Evolutionary conservation across 2,329 filamentous ascomycete genomes (phyloP).

Genomic region (Ilyonectria destructans): DNA sequence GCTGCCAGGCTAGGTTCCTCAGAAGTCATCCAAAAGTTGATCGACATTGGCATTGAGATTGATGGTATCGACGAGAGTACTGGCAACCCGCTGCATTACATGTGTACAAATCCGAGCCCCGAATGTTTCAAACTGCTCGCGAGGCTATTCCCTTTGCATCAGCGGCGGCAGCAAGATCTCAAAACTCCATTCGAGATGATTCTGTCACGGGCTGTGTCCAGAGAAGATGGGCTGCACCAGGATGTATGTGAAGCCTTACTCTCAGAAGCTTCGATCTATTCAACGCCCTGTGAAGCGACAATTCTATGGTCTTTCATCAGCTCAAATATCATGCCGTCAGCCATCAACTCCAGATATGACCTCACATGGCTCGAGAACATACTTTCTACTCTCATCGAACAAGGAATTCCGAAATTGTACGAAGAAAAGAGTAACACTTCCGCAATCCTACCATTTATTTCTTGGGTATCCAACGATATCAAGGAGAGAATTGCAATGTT

Average conservation of each 20-base stretch:
- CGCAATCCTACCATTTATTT: neutral
- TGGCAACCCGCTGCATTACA: constrained; percentile 11
- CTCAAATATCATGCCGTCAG: neutral
- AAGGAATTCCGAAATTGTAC: neutral
- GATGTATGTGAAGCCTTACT: neutral
- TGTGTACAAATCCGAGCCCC: neutral
- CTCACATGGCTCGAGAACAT: neutral
- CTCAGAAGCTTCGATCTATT: neutral
- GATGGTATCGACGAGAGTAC: constrained; percentile 1
- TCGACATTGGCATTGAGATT: neutral
- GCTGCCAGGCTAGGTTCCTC: neutral
- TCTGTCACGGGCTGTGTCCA: neutral
- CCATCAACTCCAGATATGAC: accelerated
- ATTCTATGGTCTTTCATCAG: neutral
- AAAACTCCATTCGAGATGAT: constrained; percentile 9
- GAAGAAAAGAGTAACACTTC: neutral
- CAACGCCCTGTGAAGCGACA: neutral
- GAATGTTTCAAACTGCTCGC: neutral
- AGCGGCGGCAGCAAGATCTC: neutral
- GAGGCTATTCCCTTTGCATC: neutral
- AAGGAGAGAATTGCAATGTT: neutral
- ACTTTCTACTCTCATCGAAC: neutral
- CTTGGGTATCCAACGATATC: neutral
- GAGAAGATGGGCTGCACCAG: accelerated
- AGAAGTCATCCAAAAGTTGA: neutral